A percentile compares a stretch with the other conserved stretches of the same genome.
Conservation (phyloP, 768 basidiomycete genomes). For the Lactifluus piperatus region DNA sequence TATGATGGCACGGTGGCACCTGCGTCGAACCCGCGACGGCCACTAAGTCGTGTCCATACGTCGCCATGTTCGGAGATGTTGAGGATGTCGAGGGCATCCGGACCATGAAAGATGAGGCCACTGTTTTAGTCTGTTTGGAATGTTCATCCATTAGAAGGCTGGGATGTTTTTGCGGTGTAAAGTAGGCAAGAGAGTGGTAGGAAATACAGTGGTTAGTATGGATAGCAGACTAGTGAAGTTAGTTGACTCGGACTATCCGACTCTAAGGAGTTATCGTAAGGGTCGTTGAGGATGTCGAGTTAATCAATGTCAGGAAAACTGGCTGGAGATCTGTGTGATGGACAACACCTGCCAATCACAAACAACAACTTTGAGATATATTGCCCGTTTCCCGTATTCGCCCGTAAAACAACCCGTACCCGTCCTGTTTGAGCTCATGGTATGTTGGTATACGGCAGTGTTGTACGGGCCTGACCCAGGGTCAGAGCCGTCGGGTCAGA, state of each 20-base stretch:
- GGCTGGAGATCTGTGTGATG: too few relatives aligned
- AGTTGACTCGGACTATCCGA: slow-evolving; percentile 20
- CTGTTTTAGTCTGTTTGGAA: slow-evolving; percentile 48
- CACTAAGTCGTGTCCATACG: slow-evolving; percentile 51
- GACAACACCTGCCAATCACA: too few relatives aligned
- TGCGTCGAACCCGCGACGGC: slow-evolving; percentile 58
- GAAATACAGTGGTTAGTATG: slow-evolving; percentile 40
- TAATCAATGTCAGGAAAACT: too few relatives aligned
- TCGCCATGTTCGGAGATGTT: slow-evolving; percentile 50
- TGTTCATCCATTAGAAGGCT: slow-evolving; percentile 47
- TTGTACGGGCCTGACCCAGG: too few relatives aligned
- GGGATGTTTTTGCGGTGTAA: slow-evolving; percentile 49
- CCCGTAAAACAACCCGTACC: background rate
- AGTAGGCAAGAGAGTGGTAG: slow-evolving; percentile 52
- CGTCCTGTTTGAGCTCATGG: background rate
- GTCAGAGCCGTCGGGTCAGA: too few relatives aligned
- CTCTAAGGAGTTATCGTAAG: slow-evolving; percentile 21
- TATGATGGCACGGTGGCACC: slow-evolving; percentile 47
- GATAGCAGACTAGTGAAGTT: slow-evolving; percentile 28
- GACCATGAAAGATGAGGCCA: slow-evolving; percentile 49
- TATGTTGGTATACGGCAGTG: background rate
- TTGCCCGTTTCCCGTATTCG: background rate
- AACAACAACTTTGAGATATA: too few relatives aligned
- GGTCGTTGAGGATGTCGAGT: too few relatives aligned
- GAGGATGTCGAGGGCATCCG: slow-evolving; percentile 51